Conservation (phyloP, 2,329 filamentous ascomycete genomes). For the Sclerotinia subarctica region DNA sequence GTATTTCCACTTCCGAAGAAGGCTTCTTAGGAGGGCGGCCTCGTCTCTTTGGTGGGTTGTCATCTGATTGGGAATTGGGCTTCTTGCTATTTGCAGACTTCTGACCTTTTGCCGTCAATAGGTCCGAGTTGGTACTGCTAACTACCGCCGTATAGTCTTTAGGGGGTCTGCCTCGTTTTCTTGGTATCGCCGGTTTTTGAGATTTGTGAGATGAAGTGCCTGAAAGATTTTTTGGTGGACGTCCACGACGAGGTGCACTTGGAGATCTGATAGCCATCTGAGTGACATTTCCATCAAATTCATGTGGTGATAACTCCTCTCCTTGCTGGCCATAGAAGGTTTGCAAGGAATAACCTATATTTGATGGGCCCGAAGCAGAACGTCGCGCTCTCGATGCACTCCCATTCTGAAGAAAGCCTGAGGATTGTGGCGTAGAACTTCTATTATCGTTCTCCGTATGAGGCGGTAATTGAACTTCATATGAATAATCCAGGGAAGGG, state of each 20-base stretch:
- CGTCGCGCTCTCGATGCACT: background rate
- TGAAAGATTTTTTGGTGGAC: conserved; percentile 11
- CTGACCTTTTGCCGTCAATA: background rate
- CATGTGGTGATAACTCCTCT: background rate
- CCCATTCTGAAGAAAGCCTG: background rate
- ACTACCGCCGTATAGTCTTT: background rate
- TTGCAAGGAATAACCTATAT: background rate
- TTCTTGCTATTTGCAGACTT: background rate
- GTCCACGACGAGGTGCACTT: conserved; percentile 1
- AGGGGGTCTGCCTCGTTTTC: conserved; percentile 13
- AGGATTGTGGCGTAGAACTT: background rate
- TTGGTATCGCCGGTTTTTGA: background rate
- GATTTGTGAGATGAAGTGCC: background rate
- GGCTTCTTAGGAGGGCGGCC: conserved; percentile 23
- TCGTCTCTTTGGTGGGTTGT: conserved; percentile 23
- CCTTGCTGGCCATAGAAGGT: background rate
- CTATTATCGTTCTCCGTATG: background rate
- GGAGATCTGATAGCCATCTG: background rate
- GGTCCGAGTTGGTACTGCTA: background rate
- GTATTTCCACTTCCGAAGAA: conserved; percentile 14
- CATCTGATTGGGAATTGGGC: background rate
- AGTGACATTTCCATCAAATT: background rate
- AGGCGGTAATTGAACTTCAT: background rate
- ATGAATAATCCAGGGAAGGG: background rate
- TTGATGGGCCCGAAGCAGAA: background rate